A percentile compares a stretch with the other conserved stretches of the same genome.
These are phyloP conservation scores for Clonostachys byssicola DNA, from an alignment of 2,329 filamentous ascomycete species.

Conservation along the genomic window DNA sequence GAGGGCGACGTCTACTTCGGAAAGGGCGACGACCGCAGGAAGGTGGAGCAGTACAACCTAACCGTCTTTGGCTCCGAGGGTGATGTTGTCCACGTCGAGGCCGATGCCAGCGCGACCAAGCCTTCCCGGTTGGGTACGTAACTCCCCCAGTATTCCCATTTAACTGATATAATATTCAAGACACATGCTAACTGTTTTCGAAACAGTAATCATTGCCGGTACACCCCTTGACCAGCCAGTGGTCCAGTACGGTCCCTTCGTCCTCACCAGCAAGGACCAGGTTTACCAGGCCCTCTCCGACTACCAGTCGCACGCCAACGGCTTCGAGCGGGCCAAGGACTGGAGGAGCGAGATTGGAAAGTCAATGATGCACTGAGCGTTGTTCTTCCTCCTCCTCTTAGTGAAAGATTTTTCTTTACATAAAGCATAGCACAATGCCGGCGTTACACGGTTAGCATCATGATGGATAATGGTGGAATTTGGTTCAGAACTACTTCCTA, in stretches of 20 bases:
- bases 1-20: slow-evolving; percentile 66
- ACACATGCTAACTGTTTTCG: not conserved
- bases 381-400: too few relatives aligned
- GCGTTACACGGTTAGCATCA: too few relatives aligned
- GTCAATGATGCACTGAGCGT: slow-evolving; percentile 47
- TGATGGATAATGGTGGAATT: too few relatives aligned
- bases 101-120: slow-evolving; percentile 60
- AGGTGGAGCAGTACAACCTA: slow-evolving; percentile 73
- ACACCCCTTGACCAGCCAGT: slow-evolving; percentile 76
- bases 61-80: slow-evolving; percentile 82
- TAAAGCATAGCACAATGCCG: too few relatives aligned
- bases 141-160: not conserved
- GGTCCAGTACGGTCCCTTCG: slow-evolving; percentile 83
- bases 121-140: slow-evolving; percentile 42
- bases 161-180: not conserved
- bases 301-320: slow-evolving; percentile 68
- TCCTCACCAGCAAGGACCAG: slow-evolving; percentile 67
- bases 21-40: slow-evolving; percentile 41
- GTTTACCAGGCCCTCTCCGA: slow-evolving; percentile 75
- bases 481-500: too few relatives aligned
- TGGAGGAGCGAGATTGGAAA: slow-evolving; percentile 90
- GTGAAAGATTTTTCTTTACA: too few relatives aligned
- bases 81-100: slow-evolving; percentile 68
- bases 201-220: slow-evolving; percentile 66
- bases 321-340: slow-evolving; percentile 72